These are phyloP conservation scores for Sicyos edulis DNA, from an alignment of 306 rosid genomes.

Conservation along the genomic window DNA sequence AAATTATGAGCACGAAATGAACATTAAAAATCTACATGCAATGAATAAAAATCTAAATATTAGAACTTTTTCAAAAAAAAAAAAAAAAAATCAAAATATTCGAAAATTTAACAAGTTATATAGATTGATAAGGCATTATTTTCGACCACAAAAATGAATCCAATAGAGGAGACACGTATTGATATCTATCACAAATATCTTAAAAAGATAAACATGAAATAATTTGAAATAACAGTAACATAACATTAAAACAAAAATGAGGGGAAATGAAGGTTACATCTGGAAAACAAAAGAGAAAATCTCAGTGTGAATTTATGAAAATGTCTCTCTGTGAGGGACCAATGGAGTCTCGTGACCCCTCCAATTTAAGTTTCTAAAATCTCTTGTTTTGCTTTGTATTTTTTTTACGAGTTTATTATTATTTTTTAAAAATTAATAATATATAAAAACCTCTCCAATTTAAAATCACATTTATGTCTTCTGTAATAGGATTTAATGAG, in stretches of 20 bases:
- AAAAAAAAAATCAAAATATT: no score
- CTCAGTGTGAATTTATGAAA: background rate
- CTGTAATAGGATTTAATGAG: no score
- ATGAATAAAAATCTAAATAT: no score
- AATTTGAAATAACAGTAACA: background rate
- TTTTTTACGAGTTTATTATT: no score
- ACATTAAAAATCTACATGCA: no score
- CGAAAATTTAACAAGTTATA: no score
- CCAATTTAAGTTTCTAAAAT: background rate
- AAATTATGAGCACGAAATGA: background rate
- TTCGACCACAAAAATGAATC: background rate
- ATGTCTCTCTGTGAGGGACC: background rate
- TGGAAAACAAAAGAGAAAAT: background rate
- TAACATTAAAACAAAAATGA: no score
- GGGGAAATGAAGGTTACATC: background rate
- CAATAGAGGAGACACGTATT: background rate
- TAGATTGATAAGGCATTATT: background rate
- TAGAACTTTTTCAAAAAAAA: no score
- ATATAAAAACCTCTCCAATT: no score
- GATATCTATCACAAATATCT: background rate
- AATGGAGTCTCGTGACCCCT: conserved; percentile 1
- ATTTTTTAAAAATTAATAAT: no score
- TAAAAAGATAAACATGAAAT: background rate
- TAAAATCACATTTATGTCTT: no score
- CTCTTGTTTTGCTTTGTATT: no score